Base-by-base conservation (phyloP, 257 asterid species). In the Solanum lignicaule region DNA sequence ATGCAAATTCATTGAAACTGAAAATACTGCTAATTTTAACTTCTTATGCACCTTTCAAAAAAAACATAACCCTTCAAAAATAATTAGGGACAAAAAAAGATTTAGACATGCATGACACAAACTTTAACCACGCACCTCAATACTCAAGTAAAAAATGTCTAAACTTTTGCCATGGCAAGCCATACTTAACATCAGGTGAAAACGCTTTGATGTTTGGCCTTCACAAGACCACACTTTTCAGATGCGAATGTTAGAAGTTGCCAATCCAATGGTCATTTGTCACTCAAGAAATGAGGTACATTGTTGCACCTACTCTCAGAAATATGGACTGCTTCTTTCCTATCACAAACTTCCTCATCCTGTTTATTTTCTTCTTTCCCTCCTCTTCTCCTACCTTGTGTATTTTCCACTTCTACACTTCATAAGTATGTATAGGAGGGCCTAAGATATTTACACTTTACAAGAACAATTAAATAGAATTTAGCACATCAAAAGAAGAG, bases 401-500 rank as follows among this genome's bases (percentile, higher is more conserved):
- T 46, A 29, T 3, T 81, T 81, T 81, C 60, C 85, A 31, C 39
- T 43, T 4, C 27, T 29, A 29, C 27, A 46, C 84, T 43, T 41
- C 65, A 41, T 25, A 25, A 41, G n/a, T 2, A 13, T 58, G 36
- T 41, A 15, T 2, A 46, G 32, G 27, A 27, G 16, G 38, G 66
- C 39, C 85, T 43, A 29, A 82, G 31, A 29, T 82, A 82, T 48
- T 29, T 82, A 82, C 69, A 82, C 27, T 82, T 27, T 18, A 82
- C 31, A 82, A 18, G 12, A 82, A 82, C 69, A 82, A 82, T 48
- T 13, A 20, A 29, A 29, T 18, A 7, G 8, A 31, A 48, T 69
- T 87, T 89, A 95, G 90, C 93, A 91, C 98, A 95, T 92, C 65
- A 96, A 89, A 33, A 93, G 94, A 89, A 96, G 98, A 62, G 98